Conservation (phyloP, 176 grass and related monocot genomes). For the Cenchrus fungigraminus region DNA sequence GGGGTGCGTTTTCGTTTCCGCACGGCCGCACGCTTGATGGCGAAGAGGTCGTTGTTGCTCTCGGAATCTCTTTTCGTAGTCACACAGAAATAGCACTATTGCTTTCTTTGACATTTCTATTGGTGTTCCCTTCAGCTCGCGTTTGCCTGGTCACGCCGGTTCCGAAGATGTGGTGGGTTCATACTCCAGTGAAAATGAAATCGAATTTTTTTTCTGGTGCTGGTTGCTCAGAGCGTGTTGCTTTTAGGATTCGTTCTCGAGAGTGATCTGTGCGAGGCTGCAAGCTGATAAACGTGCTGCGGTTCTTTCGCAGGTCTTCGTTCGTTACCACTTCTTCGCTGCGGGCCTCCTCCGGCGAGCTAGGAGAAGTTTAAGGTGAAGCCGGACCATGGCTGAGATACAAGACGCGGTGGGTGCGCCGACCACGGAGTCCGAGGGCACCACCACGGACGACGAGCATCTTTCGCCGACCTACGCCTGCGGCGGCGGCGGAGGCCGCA, state of each 20-base stretch:
- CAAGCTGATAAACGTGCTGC: background rate
- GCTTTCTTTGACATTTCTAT: slow-evolving; percentile 21
- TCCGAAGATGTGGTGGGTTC: slow-evolving; percentile 21
- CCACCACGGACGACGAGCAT: slow-evolving; percentile 55
- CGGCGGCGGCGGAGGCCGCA: slow-evolving; percentile 35
- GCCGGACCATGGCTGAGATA: background rate
- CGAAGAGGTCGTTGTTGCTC: background rate
- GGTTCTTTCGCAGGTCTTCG: slow-evolving; percentile 35
- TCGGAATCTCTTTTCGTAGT: slow-evolving; percentile 4
- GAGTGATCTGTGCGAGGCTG: no score
- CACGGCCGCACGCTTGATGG: slow-evolving; percentile 13
- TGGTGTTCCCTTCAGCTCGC: background rate
- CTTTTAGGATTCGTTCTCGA: background rate
- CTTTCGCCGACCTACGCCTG: slow-evolving; percentile 46
- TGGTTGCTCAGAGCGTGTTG: background rate
- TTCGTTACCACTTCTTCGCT: background rate
- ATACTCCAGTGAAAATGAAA: background rate
- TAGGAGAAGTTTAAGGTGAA: background rate
- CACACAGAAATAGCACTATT: background rate
- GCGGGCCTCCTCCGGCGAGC: slow-evolving; percentile 5
- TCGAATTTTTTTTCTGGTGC: background rate
- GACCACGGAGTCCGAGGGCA: slow-evolving; percentile 45
- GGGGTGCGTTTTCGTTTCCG: slow-evolving; percentile 8
- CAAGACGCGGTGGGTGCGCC: slow-evolving; percentile 15
- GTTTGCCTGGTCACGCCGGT: background rate